Conservation (phyloP, 352 stramenopile genomes). For the Globisporangium abappressorium region DNA sequence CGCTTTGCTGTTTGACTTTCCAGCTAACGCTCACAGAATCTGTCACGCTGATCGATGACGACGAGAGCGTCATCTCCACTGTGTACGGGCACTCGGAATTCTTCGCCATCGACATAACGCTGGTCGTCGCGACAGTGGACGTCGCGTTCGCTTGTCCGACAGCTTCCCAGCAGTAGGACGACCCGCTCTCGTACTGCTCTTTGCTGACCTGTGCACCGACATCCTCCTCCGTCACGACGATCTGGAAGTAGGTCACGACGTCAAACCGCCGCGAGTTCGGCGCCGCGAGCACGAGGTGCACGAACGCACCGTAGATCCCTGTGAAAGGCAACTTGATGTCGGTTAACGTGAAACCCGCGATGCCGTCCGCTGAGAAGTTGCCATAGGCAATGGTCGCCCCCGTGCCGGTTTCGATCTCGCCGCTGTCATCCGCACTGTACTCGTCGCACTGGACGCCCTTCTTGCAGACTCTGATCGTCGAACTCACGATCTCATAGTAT, state of each 20-base stretch:
- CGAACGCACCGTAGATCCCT: slow-evolving; percentile 38
- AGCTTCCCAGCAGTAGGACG: slow-evolving; percentile 50
- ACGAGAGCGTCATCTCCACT: slow-evolving; percentile 30
- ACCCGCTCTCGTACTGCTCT: slow-evolving; percentile 23
- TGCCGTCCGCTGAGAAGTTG: slow-evolving; percentile 32
- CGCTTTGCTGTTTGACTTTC: slow-evolving; percentile 25
- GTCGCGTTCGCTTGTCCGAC: slow-evolving; percentile 24
- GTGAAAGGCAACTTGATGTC: slow-evolving; percentile 27
- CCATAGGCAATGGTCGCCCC: slow-evolving; percentile 11
- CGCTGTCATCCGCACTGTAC: slow-evolving; percentile 23
- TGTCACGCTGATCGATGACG: slow-evolving; percentile 19
- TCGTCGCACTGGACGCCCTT: slow-evolving; percentile 36
- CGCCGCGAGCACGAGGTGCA: slow-evolving; percentile 42
- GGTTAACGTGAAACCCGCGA: slow-evolving; percentile 33
- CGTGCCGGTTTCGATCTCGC: not conserved
- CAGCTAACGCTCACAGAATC: slow-evolving; percentile 25
- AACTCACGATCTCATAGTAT: slow-evolving; percentile 47
- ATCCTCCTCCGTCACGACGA: slow-evolving; percentile 35
- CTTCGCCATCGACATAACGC: slow-evolving; percentile 32
- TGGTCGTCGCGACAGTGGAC: slow-evolving; percentile 20
- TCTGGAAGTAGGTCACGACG: slow-evolving; percentile 48
- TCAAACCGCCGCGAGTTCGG: slow-evolving; percentile 39
- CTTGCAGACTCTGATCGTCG: slow-evolving; percentile 46
- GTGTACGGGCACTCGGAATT: slow-evolving; percentile 43
- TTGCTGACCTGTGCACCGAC: slow-evolving; percentile 20